phyloP scores from a whole-genome alignment of 2,329 filamentous ascomycete genomes.

The Penicillium capsulatum region DNA sequence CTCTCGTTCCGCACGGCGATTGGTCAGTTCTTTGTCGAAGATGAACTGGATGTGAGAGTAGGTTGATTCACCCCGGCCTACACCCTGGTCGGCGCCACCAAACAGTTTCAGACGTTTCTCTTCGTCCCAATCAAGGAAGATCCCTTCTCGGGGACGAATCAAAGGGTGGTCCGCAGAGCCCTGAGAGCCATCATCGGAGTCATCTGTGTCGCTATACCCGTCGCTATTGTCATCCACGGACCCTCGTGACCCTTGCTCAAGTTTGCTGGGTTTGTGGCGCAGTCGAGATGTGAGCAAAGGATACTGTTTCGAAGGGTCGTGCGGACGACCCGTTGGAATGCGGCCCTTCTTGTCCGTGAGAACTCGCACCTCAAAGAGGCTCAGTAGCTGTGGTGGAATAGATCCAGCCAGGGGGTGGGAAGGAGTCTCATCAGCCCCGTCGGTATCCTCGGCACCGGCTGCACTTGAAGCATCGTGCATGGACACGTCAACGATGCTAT shows the following conservation, averaged over 20 bases:
- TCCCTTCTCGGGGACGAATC: conserved; percentile 59
- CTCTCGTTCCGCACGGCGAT: conserved; percentile 59
- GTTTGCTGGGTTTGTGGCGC: neutral
- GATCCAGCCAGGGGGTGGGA: conserved; percentile 46
- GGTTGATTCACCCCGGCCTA: conserved; percentile 52
- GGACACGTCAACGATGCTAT: conserved; percentile 84
- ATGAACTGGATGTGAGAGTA: too few relatives aligned
- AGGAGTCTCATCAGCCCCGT: conserved; percentile 42
- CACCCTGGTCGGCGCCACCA: conserved; percentile 37
- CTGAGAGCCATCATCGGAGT: conserved; percentile 10
- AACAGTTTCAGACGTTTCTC: conserved; percentile 71
- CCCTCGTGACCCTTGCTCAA: conserved; percentile 5
- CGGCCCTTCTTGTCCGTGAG: conserved; percentile 54
- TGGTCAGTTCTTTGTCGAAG: conserved; percentile 58
- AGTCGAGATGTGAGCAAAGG: conserved; percentile 51
- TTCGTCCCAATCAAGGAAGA: conserved; percentile 80
- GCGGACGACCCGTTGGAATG: conserved; percentile 66
- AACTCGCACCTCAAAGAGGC: conserved; percentile 73
- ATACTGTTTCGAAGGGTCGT: conserved; percentile 58
- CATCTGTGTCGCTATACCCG: conserved; percentile 32
- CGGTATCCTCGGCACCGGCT: conserved; percentile 11
- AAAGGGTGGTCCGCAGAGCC: conserved; percentile 42
- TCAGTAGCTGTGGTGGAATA: conserved; percentile 61
- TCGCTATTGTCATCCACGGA: conserved; percentile 23
- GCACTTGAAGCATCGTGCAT: conserved; percentile 60